Evolutionary conservation across 2,329 filamentous ascomycete species (phyloP), one percentile per base, ranked within the genome.

Genomic region (Orbilia quercus): DNA sequence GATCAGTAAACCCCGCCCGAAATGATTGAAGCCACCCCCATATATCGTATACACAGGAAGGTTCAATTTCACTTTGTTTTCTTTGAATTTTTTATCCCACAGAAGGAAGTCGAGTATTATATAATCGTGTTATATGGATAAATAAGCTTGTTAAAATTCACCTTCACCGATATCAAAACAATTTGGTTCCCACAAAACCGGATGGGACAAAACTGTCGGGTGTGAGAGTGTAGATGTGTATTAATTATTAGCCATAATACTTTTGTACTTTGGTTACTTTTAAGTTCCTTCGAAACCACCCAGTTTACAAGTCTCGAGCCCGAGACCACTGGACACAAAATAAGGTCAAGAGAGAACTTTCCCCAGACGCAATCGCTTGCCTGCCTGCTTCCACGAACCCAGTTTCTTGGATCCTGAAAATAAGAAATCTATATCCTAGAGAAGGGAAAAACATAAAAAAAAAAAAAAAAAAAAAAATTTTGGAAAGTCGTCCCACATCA

Each of bases 341-440:
- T n/a, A n/a, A 44, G 16, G 22, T 7, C 6, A 40, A 40, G n/a
- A 40, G n/a, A 40, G 5, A 40, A 40, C 36, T 40, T 28, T 42
- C 40, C 14, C 18, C 20, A 36, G 47, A 64, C 50, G 66, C 58
- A 65, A 65, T 72, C 47, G 67, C 59, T 65, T 65, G 59, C 59
- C 54, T n/a, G n/a, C n/a, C n/a, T n/a, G n/a, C n/a, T 60, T 36
- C 42, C 22, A 5, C 18, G 50, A 36, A 40, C 54, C 54, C 48
- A 50, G 18, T n/a, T 40, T 1, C 11, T 16, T 23, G 31, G 64
- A 36, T 40, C 40, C 47, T 18, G 28, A 31, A 31, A 28, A 69
- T 28, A 44, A 25, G n/a, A 69, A 47, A 58, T 71, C 66, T 64
- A 53, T 42, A 63, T 63, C 36, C 9, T 23, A 31, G 54, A 54